A percentile compares a stretch with the other conserved stretches of the same genome.
Evolutionary conservation across 2,329 filamentous ascomycete genomes (phyloP).

Genomic region (Dendrostoma leiphaemia): DNA sequence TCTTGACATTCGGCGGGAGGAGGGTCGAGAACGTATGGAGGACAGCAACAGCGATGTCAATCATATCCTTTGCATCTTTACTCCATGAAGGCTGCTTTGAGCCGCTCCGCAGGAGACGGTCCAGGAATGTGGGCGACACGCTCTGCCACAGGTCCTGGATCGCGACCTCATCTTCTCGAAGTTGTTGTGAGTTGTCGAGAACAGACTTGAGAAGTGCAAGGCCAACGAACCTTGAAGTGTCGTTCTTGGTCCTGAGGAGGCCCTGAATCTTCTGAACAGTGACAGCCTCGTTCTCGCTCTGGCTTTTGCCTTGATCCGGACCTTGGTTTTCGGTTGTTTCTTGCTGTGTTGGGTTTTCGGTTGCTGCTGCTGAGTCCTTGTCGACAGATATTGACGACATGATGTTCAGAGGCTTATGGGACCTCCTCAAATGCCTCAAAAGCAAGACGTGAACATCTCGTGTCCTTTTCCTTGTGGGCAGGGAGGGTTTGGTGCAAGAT

Average conservation of each 20-base stretch:
- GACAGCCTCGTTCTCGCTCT: slow-evolving; percentile 6
- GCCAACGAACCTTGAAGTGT: slow-evolving; percentile 68
- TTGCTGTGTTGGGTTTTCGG: neutral
- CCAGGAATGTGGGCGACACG: slow-evolving; percentile 62
- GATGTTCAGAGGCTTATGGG: too few species aligned
- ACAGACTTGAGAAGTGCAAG: slow-evolving; percentile 65
- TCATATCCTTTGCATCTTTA: slow-evolving; percentile 56
- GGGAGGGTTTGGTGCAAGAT: too few species aligned
- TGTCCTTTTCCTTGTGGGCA: too few species aligned
- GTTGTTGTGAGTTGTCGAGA: slow-evolving; percentile 57
- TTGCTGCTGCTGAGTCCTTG: neutral
- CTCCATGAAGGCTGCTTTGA: slow-evolving; percentile 30
- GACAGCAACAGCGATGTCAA: slow-evolving; percentile 61
- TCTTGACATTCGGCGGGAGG: slow-evolving; percentile 46
- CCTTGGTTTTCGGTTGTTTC: neutral
- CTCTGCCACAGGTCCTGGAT: slow-evolving; percentile 56
- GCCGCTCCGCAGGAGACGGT: slow-evolving; percentile 58
- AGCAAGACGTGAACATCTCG: too few species aligned
- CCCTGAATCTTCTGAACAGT: slow-evolving; percentile 49
- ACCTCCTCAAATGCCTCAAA: neutral
- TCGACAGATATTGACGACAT: neutral
- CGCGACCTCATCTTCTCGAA: slow-evolving; percentile 44
- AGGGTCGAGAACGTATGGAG: slow-evolving; percentile 61
- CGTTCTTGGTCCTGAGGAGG: slow-evolving; percentile 58
- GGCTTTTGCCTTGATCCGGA: neutral